phyloP scores from a whole-genome alignment of 306 rosid species.

The Medicago lupulina region DNA sequence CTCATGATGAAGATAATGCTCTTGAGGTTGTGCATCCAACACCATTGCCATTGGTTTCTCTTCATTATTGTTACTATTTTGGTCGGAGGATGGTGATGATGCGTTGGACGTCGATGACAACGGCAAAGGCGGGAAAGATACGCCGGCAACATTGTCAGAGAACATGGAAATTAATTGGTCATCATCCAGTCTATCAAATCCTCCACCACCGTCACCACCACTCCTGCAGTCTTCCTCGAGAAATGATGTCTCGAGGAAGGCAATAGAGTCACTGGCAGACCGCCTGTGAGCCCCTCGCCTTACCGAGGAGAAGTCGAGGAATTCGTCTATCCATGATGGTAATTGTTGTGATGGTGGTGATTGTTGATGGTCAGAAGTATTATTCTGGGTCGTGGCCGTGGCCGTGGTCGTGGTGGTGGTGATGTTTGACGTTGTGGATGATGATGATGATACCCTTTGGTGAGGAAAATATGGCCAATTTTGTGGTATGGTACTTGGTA shows the following conservation, averaged over 20 bases:
- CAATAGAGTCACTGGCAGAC: conserved; percentile 81
- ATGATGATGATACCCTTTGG: conserved; percentile 50
- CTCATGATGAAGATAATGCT: conserved; percentile 2
- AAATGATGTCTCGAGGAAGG: conserved; percentile 71
- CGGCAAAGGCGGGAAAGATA: conserved; percentile 45
- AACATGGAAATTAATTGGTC: conserved; percentile 90
- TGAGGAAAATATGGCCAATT: conserved; percentile 72
- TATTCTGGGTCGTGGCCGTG: background rate
- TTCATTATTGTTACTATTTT: conserved; percentile 69
- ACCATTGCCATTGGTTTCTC: conserved; percentile 56
- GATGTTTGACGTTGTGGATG: conserved; percentile 52
- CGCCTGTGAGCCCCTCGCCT: conserved; percentile 77
- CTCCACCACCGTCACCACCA: conserved; percentile 38
- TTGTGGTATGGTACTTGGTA: conserved; percentile 71
- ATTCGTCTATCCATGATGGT: conserved; percentile 77
- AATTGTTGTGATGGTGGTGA: conserved; percentile 16
- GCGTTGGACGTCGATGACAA: conserved; percentile 59
- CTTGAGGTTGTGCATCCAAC: conserved; percentile 29
- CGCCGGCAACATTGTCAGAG: conserved; percentile 61
- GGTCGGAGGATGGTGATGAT: conserved; percentile 86
- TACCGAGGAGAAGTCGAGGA: conserved; percentile 80
- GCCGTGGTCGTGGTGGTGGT: conserved; percentile 3
- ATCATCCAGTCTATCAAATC: conserved; percentile 75
- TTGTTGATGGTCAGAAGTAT: background rate
- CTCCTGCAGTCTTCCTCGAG: conserved; percentile 64